Evolutionary conservation across 768 basidiomycete species (phyloP).

Genomic region (Xerocomellus chrysenteron): DNA sequence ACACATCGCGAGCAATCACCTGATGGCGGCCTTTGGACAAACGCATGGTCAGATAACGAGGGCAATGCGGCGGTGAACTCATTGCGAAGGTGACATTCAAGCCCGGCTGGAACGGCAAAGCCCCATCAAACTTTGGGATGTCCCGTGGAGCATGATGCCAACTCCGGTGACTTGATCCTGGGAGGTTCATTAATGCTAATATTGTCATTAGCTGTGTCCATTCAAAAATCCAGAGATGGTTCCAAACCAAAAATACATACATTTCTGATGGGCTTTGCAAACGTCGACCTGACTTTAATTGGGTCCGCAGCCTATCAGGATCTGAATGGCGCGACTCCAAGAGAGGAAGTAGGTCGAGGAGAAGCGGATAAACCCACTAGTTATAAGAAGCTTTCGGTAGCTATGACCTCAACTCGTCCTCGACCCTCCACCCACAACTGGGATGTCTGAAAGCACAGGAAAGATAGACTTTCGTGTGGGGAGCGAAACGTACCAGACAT

Average conservation of each 20-base stretch:
- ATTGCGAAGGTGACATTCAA: not conserved
- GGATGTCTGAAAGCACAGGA: slow-evolving; percentile 24
- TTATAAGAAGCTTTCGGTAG: not conserved
- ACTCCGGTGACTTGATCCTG: too few relatives aligned
- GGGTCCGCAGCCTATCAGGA: not conserved
- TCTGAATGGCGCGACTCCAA: not conserved
- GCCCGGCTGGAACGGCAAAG: too few relatives aligned
- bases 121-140: too few relatives aligned
- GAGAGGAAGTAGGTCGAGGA: not conserved
- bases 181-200: not conserved
- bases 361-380: too few relatives aligned
- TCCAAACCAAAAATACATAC: not conserved
- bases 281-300: not conserved
- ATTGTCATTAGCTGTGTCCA: not conserved
- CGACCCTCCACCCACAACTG: not conserved
- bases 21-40: too few relatives aligned
- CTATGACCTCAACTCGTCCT: not conserved
- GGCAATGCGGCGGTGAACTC: not conserved
- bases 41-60: not conserved
- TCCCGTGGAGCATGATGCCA: too few relatives aligned
- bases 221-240: not conserved
- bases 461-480: slow-evolving; percentile 21
- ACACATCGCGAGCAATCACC: too few relatives aligned
- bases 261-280: not conserved
- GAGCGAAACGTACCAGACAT: slow-evolving; percentile 37